phyloP scores from a whole-genome alignment of 176 grass and related monocot genomes.

The barley (Hordeum vulgare) region MorexV3_pseudomolecules_assembly NC_058522.1:79087101-79087600 shows the following conservation, averaged over 20 bases:
- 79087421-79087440: neutral
- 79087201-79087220: neutral
- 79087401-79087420: slow-evolving; percentile 9
- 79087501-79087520: slow-evolving; percentile 73
- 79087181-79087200: neutral
- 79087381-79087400: neutral
- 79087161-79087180: neutral
- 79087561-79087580: neutral
- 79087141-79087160: neutral
- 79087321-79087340: neutral
- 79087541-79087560: slow-evolving; percentile 84
- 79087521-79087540: slow-evolving; percentile 71
- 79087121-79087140: neutral
- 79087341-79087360: neutral
- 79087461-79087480: slow-evolving; percentile 49
- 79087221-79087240: neutral
- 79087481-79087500: slow-evolving; percentile 44
- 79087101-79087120: neutral
- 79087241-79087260: neutral
- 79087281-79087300: neutral
- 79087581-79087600: slow-evolving; percentile 12
- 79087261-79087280: neutral
- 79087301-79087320: neutral
- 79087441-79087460: neutral
- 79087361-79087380: neutral